Conservation (phyloP, 257 asterid species). For the Plantago major region DNA sequence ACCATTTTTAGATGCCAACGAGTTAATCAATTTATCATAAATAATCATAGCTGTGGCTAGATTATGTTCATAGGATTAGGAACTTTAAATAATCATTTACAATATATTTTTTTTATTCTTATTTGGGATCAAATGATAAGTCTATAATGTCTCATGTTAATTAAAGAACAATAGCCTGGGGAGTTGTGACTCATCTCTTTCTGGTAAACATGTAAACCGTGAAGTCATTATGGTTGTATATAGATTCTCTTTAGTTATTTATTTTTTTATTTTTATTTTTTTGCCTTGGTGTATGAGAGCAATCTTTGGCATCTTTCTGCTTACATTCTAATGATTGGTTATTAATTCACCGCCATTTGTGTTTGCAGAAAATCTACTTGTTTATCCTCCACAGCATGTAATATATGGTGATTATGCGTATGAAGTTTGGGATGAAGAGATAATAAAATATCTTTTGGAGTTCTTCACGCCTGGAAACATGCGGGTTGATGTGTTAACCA, state of each 20-base stretch:
- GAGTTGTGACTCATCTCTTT: constrained; percentile 14
- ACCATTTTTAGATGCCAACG: no score
- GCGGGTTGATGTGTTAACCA: constrained; percentile 81
- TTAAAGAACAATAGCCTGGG: neutral
- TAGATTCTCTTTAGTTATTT: neutral
- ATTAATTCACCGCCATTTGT: constrained; percentile 20
- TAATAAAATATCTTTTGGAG: constrained; percentile 57
- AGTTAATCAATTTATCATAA: no score
- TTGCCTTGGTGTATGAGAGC: neutral
- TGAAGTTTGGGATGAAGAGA: constrained; percentile 76
- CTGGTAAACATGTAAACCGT: constrained; percentile 7
- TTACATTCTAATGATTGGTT: constrained; percentile 14
- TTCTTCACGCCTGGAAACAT: constrained; percentile 89
- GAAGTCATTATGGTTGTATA: constrained; percentile 1
- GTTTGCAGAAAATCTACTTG: constrained; percentile 76
- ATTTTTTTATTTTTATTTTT: no score
- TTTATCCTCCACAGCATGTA: constrained; percentile 84
- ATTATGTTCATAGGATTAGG: neutral
- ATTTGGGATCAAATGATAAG: neutral
- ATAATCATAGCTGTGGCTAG: no score
- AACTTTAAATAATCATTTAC: neutral
- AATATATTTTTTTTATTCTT: neutral
- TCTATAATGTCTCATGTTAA: constrained; percentile 1
- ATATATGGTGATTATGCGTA: constrained; percentile 88
- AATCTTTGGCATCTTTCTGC: constrained; percentile 15